Percentiles rank a stretch among this genome's conserved stretches.
phyloP scores from a whole-genome alignment of 805 yeast species.

The Spathaspora girioi region DNA sequence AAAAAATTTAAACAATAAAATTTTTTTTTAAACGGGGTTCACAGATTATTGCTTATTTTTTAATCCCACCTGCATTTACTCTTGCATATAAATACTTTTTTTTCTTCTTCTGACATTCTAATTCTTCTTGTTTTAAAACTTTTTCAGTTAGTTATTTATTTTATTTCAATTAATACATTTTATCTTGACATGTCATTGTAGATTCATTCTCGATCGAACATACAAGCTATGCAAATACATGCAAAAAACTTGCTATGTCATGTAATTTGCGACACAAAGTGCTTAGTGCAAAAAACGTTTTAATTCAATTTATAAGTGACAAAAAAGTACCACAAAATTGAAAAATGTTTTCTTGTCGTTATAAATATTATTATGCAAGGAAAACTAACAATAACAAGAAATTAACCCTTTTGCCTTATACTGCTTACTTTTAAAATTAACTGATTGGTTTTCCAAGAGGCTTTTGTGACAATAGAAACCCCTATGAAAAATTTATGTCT shows the following conservation, averaged over 20 bases:
- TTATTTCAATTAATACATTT: not conserved
- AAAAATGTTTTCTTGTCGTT: not conserved
- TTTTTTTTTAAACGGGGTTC: not conserved
- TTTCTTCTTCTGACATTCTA: too few relatives aligned
- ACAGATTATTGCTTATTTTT: not conserved
- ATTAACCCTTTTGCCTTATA: not conserved
- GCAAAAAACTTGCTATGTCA: not conserved
- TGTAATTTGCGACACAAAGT: not conserved
- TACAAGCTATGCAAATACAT: too few relatives aligned
- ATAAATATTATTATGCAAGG: not conserved
- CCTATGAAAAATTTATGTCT: too few relatives aligned
- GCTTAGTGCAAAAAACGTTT: not conserved
- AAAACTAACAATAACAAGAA: not conserved
- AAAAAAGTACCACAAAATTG: not conserved
- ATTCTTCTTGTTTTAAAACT: slow-evolving; percentile 1
- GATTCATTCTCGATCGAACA: too few relatives aligned
- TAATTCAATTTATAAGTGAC: not conserved
- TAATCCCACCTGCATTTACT: not conserved
- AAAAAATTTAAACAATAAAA: not conserved
- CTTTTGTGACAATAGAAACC: not conserved
- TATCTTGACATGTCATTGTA: too few relatives aligned
- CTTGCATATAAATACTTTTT: not conserved
- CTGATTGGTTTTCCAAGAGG: not conserved
- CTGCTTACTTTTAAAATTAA: not conserved
- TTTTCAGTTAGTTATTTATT: slow-evolving; percentile 1